Evolutionary conservation across 1,139 yeast genomes (phyloP).

Genomic region (Zygoascus sp.): DNA sequence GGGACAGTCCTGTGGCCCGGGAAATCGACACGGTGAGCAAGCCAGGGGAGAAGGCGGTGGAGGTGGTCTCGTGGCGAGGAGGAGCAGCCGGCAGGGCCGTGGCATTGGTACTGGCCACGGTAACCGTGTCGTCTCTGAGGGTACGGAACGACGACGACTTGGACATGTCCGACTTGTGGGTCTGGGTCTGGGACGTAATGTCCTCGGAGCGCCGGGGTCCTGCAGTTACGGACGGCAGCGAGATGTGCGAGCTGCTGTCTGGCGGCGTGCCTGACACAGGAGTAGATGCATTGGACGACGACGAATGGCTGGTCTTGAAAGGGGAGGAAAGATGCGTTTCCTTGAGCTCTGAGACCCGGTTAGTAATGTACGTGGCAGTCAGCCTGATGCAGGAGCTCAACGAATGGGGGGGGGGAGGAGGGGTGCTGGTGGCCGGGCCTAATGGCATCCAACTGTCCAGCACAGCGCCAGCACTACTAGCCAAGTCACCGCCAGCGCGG

Average conservation of each 20-base stretch:
- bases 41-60: constrained; percentile 52
- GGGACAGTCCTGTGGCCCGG: constrained; percentile 53
- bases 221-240: constrained; percentile 17
- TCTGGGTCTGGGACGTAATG: no score
- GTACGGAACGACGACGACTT: constrained; percentile 7
- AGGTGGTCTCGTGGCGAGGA: constrained; percentile 21
- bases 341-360: constrained; percentile 31
- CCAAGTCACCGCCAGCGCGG: no score
- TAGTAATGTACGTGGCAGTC: not conserved
- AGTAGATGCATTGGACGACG: not conserved
- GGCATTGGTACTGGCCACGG: constrained; percentile 12
- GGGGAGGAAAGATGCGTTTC: constrained; percentile 38
- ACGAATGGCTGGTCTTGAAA: constrained; percentile 18
- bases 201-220: constrained; percentile 15
- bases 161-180: not conserved
- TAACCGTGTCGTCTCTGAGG: constrained; percentile 1
- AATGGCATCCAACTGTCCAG: not conserved
- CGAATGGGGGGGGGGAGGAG: no score
- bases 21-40: constrained; percentile 65
- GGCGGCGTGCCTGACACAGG: constrained; percentile 9
- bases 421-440: not conserved
- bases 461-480: no score
- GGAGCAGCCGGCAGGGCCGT: constrained; percentile 11
- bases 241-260: constrained; percentile 11
- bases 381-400: no score